phyloP scores from a whole-genome alignment of 495 filamentous ascomycete species.

The Penicillium mononematosum region DNA sequence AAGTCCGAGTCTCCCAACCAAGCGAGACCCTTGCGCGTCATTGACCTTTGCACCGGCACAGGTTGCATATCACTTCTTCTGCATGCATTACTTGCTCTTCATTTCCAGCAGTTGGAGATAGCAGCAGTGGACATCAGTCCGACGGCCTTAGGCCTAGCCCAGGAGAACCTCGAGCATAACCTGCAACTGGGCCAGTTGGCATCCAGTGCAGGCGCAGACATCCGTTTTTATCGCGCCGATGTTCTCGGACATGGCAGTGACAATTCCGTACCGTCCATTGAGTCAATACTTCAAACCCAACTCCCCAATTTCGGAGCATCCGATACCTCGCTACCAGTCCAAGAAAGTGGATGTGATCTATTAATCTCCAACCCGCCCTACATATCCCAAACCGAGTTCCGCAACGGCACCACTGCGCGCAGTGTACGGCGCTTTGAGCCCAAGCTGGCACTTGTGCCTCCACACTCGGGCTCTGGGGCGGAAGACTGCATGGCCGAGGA shows the following conservation, averaged over 20 bases:
- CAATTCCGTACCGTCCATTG: constrained; percentile 9
- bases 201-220: constrained; percentile 28
- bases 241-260: constrained; percentile 44
- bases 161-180: constrained; percentile 59
- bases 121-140: constrained; percentile 43
- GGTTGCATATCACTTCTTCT: constrained; percentile 86
- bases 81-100: constrained; percentile 49
- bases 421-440: constrained; percentile 83
- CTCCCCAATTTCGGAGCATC: neutral
- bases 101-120: constrained; percentile 33
- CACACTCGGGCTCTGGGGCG: constrained; percentile 9
- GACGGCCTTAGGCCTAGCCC: constrained; percentile 59
- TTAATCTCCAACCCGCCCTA: constrained; percentile 91
- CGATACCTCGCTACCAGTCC: neutral
- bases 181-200: constrained; percentile 27
- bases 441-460: constrained; percentile 70
- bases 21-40: constrained; percentile 49
- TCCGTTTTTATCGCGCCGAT: constrained; percentile 55
- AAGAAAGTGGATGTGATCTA: constrained; percentile 54
- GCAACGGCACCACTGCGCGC: constrained; percentile 55
- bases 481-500: constrained; percentile 28
- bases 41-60: constrained; percentile 88
- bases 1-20: neutral
- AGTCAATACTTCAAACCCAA: constrained; percentile 6
- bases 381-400: constrained; percentile 63